A percentile compares a stretch with the other conserved stretches of the same genome.
phyloP scores from a whole-genome alignment of 495 filamentous ascomycete species.

The Penicillium ochrochloron region DNA sequence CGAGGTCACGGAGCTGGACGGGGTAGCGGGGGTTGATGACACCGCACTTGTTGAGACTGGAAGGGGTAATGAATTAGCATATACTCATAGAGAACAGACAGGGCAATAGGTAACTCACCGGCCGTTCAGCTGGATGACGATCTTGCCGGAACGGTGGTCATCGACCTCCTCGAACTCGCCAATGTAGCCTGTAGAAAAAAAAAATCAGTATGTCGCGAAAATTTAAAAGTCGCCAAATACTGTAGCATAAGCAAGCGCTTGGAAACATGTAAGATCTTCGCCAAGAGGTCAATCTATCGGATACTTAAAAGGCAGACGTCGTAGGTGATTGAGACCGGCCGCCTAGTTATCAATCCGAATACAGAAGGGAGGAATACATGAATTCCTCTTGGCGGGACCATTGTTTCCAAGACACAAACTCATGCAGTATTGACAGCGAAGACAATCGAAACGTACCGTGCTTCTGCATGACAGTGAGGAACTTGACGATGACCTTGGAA shows the following conservation, averaged over 20 bases:
- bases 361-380: constrained; percentile 18
- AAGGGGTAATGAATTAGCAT: background rate
- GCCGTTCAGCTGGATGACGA: constrained; percentile 93
- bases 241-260: constrained; percentile 57
- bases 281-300: constrained; percentile 79
- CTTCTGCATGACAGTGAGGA: constrained; percentile 96
- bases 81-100: background rate
- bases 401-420: background rate
- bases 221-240: constrained; percentile 90
- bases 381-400: background rate
- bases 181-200: constrained; percentile 79
- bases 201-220: constrained; percentile 79
- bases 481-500: constrained; percentile 99
- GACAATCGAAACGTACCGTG: constrained; percentile 75
- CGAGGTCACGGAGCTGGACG: constrained; percentile 93
- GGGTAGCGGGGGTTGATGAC: constrained; percentile 99
- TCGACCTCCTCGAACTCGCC: constrained; percentile 99
- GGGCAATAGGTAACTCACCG: constrained; percentile 47
- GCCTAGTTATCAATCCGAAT: constrained; percentile 99
- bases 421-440: background rate
- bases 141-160: constrained; percentile 98
- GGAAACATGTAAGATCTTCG: constrained; percentile 94
- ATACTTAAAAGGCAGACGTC: constrained; percentile 98
- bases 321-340: constrained; percentile 78
- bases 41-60: constrained; percentile 95